Evolutionary conservation across 108 stramenopile genomes (phyloP), one percentile per base, ranked within the genome.

Genomic region (Nitzschia sp.): DNA sequence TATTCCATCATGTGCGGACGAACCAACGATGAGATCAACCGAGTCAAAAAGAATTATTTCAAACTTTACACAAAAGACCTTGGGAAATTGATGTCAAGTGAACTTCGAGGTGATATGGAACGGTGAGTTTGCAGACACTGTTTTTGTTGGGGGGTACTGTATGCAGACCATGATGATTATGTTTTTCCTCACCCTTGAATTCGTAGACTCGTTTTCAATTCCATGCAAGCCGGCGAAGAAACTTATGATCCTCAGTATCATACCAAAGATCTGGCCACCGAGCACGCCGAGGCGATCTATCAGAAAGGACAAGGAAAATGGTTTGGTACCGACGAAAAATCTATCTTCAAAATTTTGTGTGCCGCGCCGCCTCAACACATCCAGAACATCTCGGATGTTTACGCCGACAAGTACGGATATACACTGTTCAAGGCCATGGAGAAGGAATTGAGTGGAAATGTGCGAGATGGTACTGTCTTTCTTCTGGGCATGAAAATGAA

Each of bases 61-160:
- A 73, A 76, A 53, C 58, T 80, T 23, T 89, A 89, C 79, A 75
- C 82, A 52, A 85, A 89, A 63, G 88, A 89, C 80, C 63, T 89
- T 9, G 48, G 71, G 13, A 71, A 70, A 45, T 45, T 82, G 54
- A 55, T 86, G 27, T 69, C 71, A 19, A 71, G 58, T 3, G 85
- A 89, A 69, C 53, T 89, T n/a, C 55, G 61, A 45, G 88, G 88
- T 9, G 81, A 80, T 45, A 81, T 77, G 75, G 80, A 81, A 34
- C 67, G 68, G 65, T 64, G 36, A 64, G 63, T 11, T 3, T 58
- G 11, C 8, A 8, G 56, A n/a, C 19, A n/a, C 11, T 11, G 16
- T 45, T 45, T 11, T 45, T 45, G n/a, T n/a, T n/a, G n/a, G n/a
- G n/a, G n/a, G n/a, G n/a, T n/a, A n/a, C n/a, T n/a, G n/a, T n/a